Evolutionary conservation across 768 basidiomycete species (phyloP).

Genomic region (Termitomyces sp.): DNA sequence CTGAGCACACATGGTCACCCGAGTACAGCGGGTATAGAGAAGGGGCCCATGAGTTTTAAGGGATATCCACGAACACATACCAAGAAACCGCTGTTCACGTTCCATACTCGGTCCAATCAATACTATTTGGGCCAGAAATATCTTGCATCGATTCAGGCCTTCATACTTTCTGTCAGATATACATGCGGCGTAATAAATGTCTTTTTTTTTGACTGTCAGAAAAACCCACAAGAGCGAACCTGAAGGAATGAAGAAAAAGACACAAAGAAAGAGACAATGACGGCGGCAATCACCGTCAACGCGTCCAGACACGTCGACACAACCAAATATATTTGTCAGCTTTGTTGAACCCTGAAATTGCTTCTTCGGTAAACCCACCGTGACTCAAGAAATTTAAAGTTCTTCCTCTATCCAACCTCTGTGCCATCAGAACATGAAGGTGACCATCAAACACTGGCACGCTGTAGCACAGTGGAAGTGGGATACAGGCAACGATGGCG

Average conservation of each 20-base stretch:
- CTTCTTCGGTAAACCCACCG: not conserved
- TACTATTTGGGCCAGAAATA: not conserved
- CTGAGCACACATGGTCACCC: not conserved
- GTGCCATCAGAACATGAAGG: conserved; percentile 51
- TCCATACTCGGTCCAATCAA: not conserved
- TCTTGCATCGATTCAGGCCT: not conserved
- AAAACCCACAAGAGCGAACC: not conserved
- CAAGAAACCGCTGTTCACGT: not conserved
- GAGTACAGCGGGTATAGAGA: not conserved
- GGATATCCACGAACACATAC: not conserved
- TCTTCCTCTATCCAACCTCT: not conserved
- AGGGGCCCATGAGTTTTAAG: not conserved
- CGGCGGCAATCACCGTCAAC: conserved; percentile 3
- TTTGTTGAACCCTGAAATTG: not conserved
- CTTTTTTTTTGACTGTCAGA: not conserved
- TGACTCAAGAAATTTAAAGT: not conserved
- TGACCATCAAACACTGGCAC: conserved; percentile 80
- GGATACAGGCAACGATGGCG: conserved; percentile 47
- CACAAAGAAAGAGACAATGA: not conserved
- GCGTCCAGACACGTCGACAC: conserved; percentile 15
- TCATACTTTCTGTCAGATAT: not conserved
- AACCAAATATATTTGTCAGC: conserved; percentile 14
- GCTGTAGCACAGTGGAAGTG: conserved; percentile 89
- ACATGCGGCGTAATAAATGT: not conserved
- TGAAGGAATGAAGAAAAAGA: not conserved